Evolutionary conservation across 768 basidiomycete species (phyloP), one percentile per base, ranked within the genome.

Genomic region (Suillus clintonianus): DNA sequence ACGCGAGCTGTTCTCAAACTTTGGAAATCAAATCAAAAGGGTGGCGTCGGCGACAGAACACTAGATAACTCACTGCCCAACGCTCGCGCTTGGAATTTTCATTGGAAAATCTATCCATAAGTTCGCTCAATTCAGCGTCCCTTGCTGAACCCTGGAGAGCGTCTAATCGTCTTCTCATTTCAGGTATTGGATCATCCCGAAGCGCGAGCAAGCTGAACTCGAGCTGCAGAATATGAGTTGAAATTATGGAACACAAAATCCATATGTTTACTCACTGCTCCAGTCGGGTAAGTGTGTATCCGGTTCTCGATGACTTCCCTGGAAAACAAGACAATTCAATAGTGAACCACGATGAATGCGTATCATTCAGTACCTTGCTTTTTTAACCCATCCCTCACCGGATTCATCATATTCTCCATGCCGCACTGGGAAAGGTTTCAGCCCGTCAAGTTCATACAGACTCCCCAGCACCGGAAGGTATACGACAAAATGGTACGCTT

Each of bases 401-500:
- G 74, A 76, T 59, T 88, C 88, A 27, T 85, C 81, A 65, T 85
- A 90, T 37, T 78, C 70, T n/a, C 92, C 93, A 74, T 99, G 97
- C 64, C 83, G 85, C 19, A 98, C 86, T 2, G 97, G 89, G 65
- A 83, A 79, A 53, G 81, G 78, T 73, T 95, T 93, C 67, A 99
- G 78, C 13, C 97, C 97, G 71, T 99, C 97, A 37, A 99, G 83
- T 77, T 99, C 97, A 77, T 96, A 98, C 50, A 99, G 77, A 27
- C 84, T 83, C 22, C 92, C 97, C 76, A 89, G 83, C 48, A 88
- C 79, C 5, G 97, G 97, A 55, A 97, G 79, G 74, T 98, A 99
- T 13, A 97, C 90, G 47, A 99, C 89, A 71, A 99, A 99, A 70
- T 99, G 97, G 76, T 97, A 99, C 14, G 96, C 96, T 70, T 99